These are phyloP conservation scores for Coelastrella sp. DNA, from an alignment of 139 green algal genomes.

Conservation along the genomic window DNA sequence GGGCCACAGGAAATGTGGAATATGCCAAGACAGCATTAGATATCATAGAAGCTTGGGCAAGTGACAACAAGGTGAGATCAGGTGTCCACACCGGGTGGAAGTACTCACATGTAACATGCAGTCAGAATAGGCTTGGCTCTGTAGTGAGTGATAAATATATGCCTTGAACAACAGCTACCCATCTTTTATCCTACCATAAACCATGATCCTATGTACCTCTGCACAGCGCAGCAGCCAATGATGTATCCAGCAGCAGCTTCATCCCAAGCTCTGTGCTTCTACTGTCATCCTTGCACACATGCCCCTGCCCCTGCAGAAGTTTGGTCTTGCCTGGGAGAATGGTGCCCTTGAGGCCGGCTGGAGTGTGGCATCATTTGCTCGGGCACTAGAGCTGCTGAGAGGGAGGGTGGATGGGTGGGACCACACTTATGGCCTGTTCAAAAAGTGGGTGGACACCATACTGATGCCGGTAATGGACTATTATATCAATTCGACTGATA, in stretches of 20 bases:
- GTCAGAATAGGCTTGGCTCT: neutral
- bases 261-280: neutral
- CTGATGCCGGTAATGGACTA: conserved; percentile 32
- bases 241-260: neutral
- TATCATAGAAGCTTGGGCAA: conserved; percentile 28
- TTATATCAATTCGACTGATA: neutral
- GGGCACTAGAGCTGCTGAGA: conserved; percentile 22
- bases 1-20: neutral
- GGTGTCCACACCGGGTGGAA: neutral
- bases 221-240: neutral
- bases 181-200: too few relatives aligned
- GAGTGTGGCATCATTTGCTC: conserved; percentile 20
- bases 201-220: neutral
- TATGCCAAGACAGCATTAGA: conserved; percentile 5
- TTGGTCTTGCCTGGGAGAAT: conserved; percentile 33
- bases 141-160: neutral
- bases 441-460: neutral
- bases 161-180: neutral
- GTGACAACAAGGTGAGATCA: conserved; percentile 7
- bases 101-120: neutral
- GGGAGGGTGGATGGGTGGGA: neutral
- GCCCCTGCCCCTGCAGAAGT: neutral
- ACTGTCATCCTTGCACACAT: neutral
- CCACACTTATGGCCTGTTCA: neutral
- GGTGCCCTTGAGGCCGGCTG: conserved; percentile 22